phyloP scores from a whole-genome alignment of 805 yeast species.

The Komagataella pastoris region DNA sequence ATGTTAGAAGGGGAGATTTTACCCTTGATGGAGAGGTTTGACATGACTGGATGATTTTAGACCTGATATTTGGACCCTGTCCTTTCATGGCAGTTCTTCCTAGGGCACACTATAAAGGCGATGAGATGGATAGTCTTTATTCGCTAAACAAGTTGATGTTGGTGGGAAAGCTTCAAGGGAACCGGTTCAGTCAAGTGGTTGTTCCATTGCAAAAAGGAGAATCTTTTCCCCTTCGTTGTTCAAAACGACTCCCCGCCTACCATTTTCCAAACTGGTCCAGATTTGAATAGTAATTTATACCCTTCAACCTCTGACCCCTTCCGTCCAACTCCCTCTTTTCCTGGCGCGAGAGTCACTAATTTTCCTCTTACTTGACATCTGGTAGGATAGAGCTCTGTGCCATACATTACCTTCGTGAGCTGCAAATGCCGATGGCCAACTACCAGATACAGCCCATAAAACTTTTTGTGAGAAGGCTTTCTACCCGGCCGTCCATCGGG shows the following conservation, averaged over 20 bases:
- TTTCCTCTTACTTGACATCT: background rate
- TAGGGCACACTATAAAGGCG: background rate
- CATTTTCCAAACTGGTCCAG: too few species aligned
- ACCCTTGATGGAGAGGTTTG: background rate
- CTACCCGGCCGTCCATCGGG: background rate
- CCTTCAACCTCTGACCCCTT: background rate
- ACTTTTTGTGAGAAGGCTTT: background rate
- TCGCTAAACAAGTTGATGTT: background rate
- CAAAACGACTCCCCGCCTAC: too few species aligned
- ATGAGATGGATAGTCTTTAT: background rate
- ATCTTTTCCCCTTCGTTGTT: too few species aligned
- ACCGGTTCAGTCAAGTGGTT: too few species aligned
- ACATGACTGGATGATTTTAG: background rate
- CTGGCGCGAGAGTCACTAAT: background rate
- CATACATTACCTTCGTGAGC: too few species aligned
- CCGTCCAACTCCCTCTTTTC: background rate
- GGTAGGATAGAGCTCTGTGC: background rate
- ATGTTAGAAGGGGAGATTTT: constrained; percentile 13
- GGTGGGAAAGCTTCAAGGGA: too few species aligned
- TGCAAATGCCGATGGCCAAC: background rate
- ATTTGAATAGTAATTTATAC: too few species aligned
- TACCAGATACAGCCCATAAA: background rate
- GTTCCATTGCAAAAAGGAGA: too few species aligned
- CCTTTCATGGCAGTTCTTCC: background rate
- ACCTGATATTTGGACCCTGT: background rate